Evolutionary conservation across 306 rosid species (phyloP).

Genomic region (Canavalia ensiformis): DNA sequence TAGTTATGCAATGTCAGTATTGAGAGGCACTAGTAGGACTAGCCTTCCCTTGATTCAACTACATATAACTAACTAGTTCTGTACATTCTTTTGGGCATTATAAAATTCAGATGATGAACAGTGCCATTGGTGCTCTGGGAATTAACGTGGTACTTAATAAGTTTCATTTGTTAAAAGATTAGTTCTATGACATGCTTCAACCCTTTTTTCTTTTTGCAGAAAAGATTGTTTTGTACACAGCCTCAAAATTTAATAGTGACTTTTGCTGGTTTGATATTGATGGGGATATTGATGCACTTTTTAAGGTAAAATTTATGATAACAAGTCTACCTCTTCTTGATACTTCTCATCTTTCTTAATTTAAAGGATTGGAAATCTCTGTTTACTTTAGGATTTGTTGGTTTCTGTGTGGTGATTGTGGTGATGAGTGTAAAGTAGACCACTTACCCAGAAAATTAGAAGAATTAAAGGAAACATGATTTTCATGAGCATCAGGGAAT

Average conservation of each 20-base stretch:
- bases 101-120: slow-evolving; percentile 40
- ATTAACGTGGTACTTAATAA: slow-evolving; percentile 28
- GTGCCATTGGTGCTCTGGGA: background rate
- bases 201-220: slow-evolving; percentile 67
- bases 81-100: slow-evolving; percentile 24
- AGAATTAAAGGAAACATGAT: background rate
- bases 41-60: background rate
- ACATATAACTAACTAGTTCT: slow-evolving; percentile 27
- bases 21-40: slow-evolving; percentile 5
- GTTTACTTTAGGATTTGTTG: slow-evolving; percentile 30
- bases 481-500: slow-evolving; percentile 2
- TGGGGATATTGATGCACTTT: slow-evolving; percentile 90
- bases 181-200: slow-evolving; percentile 35
- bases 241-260: slow-evolving; percentile 76
- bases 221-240: slow-evolving; percentile 92
- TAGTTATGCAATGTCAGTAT: slow-evolving; percentile 10
- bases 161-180: slow-evolving; percentile 36
- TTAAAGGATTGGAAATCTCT: slow-evolving; percentile 18
- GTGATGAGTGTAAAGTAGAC: slow-evolving; percentile 12
- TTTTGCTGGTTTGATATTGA: slow-evolving; percentile 91
- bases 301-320: slow-evolving; percentile 69
- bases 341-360: slow-evolving; percentile 31
- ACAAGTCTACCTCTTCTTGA: background rate
- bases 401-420: slow-evolving; percentile 8
- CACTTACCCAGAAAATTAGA: slow-evolving; percentile 7